Base-by-base conservation (phyloP, 1,139 yeast species). In the Keqinozyma sinolaborantium region DNA sequence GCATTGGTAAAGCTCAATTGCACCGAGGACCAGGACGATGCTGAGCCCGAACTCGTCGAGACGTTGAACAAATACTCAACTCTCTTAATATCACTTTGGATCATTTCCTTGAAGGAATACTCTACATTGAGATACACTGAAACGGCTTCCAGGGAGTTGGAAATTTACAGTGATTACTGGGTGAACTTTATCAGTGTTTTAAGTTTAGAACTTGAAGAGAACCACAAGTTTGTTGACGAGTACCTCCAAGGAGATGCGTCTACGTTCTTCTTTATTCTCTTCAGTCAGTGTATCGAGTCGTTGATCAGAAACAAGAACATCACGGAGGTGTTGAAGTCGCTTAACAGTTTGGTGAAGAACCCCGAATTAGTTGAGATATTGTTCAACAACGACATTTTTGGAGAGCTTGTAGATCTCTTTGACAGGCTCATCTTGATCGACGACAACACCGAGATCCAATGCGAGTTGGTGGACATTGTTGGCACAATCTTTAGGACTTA, bases 271-370 rank as follows among this genome's bases (percentile, higher is more conserved):
- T 85, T 85, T 51, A 83, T 88, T 16, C 56, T 90, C 29, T 85
- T 84, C 59, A 86, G 95, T 24, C 84, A 86, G 44, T 86, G 96
- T 52, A 70, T 87, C 34, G 95, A 86, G 47, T 75, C 84, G 0
- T 64, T 87, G 39, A 72, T 82, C 12, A 72, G 65, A 39, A 69
- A 63, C 37, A 58, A 54, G 32, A 54, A 65, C 36, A 60, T 62
- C 2, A 45, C 61, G 10, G 70, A 70, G 30, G 70, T 79, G 3
- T 57, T 84, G 32, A 50, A 52, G 0, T 79, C 85, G 0, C 53
- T 87, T 41, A 68, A 69, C 26, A 70, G 77, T 36, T 64, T 87
- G 21, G 64, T 86, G 21, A 74, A 70, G 34, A 73, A 79, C 28
- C 60, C 75, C 1, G 70, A 76, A 7, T 70, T 87, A 26, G 77